Evolutionary conservation across 805 yeast genomes (phyloP).

Genomic region (Candida xiaguanensis): DNA sequence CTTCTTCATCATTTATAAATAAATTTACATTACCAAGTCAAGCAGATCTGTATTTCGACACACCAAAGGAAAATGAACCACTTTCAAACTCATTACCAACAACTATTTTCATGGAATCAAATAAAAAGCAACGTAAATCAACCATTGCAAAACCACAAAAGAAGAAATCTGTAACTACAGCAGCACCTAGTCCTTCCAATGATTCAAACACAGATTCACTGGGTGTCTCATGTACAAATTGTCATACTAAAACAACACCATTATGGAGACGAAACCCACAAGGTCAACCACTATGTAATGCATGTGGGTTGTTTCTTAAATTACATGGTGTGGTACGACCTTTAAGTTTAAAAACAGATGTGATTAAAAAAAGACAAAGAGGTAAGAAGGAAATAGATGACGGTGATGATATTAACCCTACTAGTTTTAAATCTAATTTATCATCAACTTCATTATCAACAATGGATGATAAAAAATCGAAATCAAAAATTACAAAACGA

Average conservation of each 20-base stretch:
- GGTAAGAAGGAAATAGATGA: constrained; percentile 7
- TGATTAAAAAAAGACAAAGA: constrained; percentile 47
- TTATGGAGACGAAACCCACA: constrained; percentile 58
- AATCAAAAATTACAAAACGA: not conserved
- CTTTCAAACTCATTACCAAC: constrained; percentile 4
- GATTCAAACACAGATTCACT: not conserved
- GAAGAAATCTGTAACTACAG: not conserved
- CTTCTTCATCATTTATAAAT: not conserved
- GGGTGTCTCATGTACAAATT: constrained; percentile 42
- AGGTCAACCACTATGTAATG: constrained; percentile 61
- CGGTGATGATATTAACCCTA: constrained; percentile 7
- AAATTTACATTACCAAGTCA: constrained; percentile 10
- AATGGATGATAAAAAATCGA: constrained; percentile 1
- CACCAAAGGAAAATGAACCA: not conserved
- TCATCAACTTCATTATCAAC: not conserved
- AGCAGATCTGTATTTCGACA: constrained; percentile 5
- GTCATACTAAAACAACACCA: constrained; percentile 59
- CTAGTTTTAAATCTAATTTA: not conserved
- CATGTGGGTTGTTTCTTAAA: constrained; percentile 59
- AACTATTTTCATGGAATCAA: not conserved
- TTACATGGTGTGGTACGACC: constrained; percentile 63
- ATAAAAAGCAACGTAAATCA: not conserved
- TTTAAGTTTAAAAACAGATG: constrained; percentile 52
- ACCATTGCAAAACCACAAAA: not conserved
- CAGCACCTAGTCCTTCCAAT: not conserved